phyloP scores from a whole-genome alignment of 768 basidiomycete genomes.

The Lactarius pseudohatsudake region DNA sequence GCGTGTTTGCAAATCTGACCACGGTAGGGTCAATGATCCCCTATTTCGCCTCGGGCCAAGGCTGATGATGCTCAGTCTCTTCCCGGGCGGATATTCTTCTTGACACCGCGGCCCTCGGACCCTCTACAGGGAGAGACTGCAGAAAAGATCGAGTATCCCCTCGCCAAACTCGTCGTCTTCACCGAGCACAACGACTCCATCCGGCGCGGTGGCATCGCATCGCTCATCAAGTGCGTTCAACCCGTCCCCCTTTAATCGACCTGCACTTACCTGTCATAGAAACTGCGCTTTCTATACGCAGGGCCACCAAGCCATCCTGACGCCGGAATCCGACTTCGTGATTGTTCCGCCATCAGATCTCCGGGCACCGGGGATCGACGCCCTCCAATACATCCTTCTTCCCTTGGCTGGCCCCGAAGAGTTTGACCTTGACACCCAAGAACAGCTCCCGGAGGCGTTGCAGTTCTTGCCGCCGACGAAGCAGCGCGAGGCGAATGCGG shows the following conservation, averaged over 20 bases:
- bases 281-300: constrained; percentile 74
- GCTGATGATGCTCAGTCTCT: constrained; percentile 51
- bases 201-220: constrained; percentile 82
- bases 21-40: constrained; percentile 45
- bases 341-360: constrained; percentile 57
- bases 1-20: constrained; percentile 90
- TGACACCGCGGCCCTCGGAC: constrained; percentile 62
- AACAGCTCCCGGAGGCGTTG: constrained; percentile 75
- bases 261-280: constrained; percentile 43
- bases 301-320: constrained; percentile 70
- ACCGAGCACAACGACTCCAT: constrained; percentile 89
- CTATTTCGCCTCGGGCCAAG: background rate
- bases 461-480: constrained; percentile 90
- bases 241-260: background rate
- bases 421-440: constrained; percentile 90
- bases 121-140: constrained; percentile 45
- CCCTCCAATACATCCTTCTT: constrained; percentile 80
- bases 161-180: constrained; percentile 79
- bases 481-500: constrained; percentile 73
- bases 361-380: constrained; percentile 74
- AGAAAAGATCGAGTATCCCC: constrained; percentile 66
- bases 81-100: constrained; percentile 74
- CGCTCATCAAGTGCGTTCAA: constrained; percentile 72
- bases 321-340: constrained; percentile 57
- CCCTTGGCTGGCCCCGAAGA: constrained; percentile 96